A percentile compares a stretch with the other conserved stretches of the same genome.
Conservation (phyloP, 139 green algal genomes). For the Chlorella sp. region DNA sequence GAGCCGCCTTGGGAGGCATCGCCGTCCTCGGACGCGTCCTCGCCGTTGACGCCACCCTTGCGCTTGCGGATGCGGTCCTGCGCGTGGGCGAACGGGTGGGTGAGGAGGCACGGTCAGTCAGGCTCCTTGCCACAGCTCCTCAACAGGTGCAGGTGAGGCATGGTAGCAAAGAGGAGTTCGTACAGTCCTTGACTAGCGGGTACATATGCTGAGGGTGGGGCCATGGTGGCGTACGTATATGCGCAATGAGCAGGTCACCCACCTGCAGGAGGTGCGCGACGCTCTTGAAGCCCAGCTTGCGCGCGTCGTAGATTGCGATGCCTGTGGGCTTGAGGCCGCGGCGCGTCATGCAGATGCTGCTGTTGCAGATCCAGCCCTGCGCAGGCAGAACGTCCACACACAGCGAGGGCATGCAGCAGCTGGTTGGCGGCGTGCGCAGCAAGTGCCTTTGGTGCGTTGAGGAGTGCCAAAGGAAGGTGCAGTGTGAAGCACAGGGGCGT, state of each 20-base stretch:
- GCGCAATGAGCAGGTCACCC: not conserved
- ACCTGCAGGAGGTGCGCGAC: slow-evolving; percentile 62
- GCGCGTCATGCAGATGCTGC: slow-evolving; percentile 65
- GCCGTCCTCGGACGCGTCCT: not conserved
- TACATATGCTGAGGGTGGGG: not conserved
- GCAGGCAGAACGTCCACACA: not conserved
- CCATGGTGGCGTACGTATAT: not conserved
- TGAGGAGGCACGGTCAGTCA: not conserved
- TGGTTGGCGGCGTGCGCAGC: too few relatives aligned
- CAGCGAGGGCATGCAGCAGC: too few relatives aligned
- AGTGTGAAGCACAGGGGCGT: too few relatives aligned
- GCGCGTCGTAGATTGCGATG: slow-evolving; percentile 63
- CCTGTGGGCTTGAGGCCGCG: slow-evolving; percentile 56
- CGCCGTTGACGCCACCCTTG: not conserved
- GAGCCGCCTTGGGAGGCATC: not conserved
- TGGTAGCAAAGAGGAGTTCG: not conserved
- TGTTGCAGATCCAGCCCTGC: slow-evolving; percentile 73
- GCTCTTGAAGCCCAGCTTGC: slow-evolving; percentile 47
- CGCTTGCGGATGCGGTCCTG: too few relatives aligned
- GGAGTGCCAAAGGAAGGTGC: too few relatives aligned
- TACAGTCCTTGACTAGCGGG: not conserved
- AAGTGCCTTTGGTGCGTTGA: too few relatives aligned
- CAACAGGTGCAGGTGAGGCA: not conserved
- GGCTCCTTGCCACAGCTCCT: too few relatives aligned
- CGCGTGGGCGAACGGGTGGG: not conserved